Conservation (phyloP, 2,329 filamentous ascomycete genomes). For the Whalleya microplaca region DNA sequence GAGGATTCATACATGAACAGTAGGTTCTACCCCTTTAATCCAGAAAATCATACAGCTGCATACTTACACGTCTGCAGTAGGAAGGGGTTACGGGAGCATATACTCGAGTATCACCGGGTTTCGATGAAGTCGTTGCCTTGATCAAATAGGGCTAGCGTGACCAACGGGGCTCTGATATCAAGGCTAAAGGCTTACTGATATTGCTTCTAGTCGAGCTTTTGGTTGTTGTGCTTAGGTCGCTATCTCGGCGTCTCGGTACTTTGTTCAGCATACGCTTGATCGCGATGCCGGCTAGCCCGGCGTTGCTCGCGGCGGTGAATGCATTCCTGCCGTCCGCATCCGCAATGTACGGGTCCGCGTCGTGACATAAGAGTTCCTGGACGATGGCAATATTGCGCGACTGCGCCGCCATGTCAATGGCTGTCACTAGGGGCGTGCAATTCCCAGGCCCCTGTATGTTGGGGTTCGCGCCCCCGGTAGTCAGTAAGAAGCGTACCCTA, state of each 20-base stretch:
- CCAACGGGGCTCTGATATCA: no score
- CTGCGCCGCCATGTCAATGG: conserved; percentile 31
- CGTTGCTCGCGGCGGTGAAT: conserved; percentile 25
- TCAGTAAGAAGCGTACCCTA: conserved; percentile 31
- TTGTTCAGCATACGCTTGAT: conserved; percentile 24
- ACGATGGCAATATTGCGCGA: conserved; percentile 31
- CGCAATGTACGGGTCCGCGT: conserved; percentile 27
- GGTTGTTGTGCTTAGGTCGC: conserved; percentile 6
- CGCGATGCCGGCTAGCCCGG: conserved; percentile 23
- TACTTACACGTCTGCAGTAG: no score
- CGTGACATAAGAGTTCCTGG: conserved; percentile 24
- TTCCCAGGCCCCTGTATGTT: conserved; percentile 28
- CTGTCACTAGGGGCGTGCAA: conserved; percentile 31
- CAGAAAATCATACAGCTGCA: no score
- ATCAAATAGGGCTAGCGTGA: no score
- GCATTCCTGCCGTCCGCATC: conserved; percentile 26
- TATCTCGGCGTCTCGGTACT: conserved; percentile 12
- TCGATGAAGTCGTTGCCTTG: no score
- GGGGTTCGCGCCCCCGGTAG: conserved; percentile 25
- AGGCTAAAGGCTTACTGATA: no score
- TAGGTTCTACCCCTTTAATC: no score
- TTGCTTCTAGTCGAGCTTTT: no score
- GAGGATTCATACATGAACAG: no score
- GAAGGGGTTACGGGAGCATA: no score
- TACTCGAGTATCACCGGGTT: no score